Evolutionary conservation across 2,329 filamentous ascomycete genomes (phyloP), one percentile per base, ranked within the genome.

Genomic region (Fusarium bulbicola): DNA sequence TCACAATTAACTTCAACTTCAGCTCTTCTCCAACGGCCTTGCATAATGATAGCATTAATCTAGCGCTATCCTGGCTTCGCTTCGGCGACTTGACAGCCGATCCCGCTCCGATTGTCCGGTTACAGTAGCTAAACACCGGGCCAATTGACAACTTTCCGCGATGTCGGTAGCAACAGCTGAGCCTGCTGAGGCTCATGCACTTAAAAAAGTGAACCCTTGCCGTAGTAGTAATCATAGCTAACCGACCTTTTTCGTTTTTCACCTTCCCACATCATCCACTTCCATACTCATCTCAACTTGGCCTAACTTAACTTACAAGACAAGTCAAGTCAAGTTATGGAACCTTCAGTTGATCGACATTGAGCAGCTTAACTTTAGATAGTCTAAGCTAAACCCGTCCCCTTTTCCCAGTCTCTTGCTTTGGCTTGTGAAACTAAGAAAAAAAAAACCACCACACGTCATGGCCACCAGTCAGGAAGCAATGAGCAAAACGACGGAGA

Each of bases 391-490:
- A 69, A 69, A 57, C 40, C 58, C 58, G 39, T 34, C 36, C 30
- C 36, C 24, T 60, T 60, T 46, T 36, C 26, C 37, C 28, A 18
- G 36, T 46, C 26, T 36, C 24, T 40, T 36, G 40, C 61, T 63
- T 32, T 37, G 54, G 40, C 50, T 49, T 66, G 57, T 56, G 45
- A 47, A 59, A 47, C 47, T 42, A 42, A 6, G 28, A 42, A 42
- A 47, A 42, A 42, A 40, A 43, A n/a, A n/a, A n/a, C n/a, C 66
- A 34, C 40, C 47, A n/a, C 46, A 63, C 66, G 63, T 56, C 63
- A 78, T 79, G 76, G 70, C 70, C 26, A 61, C 67, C 39, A 60
- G 70, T 40, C 62, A 73, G 36, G 65, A 69, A 43, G 56, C 74
- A 37, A 63, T 74, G 53, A 59, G 30, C 69, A 74, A 75, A 28